phyloP scores from a whole-genome alignment of 2,329 filamentous ascomycete species.

The Endocalyx cinctus region DNA sequence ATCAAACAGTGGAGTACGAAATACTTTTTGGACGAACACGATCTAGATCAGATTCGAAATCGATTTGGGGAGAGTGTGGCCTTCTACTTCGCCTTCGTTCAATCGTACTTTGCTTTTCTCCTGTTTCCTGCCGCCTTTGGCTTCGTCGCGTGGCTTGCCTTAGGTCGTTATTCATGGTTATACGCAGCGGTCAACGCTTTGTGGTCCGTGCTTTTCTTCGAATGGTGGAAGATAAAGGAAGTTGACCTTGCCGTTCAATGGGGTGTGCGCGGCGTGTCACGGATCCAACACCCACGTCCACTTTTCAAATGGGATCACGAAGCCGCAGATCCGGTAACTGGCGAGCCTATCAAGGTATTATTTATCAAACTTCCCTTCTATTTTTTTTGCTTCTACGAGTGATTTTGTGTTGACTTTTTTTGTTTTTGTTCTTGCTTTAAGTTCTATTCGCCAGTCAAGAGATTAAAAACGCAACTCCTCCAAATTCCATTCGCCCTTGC shows the following conservation, averaged over 20 bases:
- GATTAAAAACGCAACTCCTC: constrained; percentile 71
- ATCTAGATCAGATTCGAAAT: constrained; percentile 71
- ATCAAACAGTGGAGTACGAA: constrained; percentile 71
- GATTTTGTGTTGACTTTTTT: too few species aligned
- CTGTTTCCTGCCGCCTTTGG: constrained; percentile 79
- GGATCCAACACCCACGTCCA: constrained; percentile 70
- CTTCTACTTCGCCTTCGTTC: constrained; percentile 93
- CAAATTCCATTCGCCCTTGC: constrained; percentile 80
- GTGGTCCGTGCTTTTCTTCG: constrained; percentile 88
- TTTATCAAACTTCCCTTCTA: too few species aligned
- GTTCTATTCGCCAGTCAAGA: constrained; percentile 73
- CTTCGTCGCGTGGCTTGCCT: constrained; percentile 70
- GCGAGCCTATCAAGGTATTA: constrained; percentile 68
- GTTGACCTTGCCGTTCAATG: constrained; percentile 80
- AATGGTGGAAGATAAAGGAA: constrained; percentile 95
- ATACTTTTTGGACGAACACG: constrained; percentile 59
- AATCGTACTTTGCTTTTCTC: constrained; percentile 84
- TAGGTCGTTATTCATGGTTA: constrained; percentile 77
- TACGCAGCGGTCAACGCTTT: constrained; percentile 75
- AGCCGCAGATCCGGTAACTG: constrained; percentile 73
- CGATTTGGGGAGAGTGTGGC: constrained; percentile 80
- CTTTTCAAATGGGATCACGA: constrained; percentile 79
- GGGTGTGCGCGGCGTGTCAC: constrained; percentile 81
- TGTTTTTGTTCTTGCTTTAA: too few species aligned
- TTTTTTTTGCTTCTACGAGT: too few species aligned